Evolutionary conservation across 495 filamentous ascomycete species (phyloP).

Genomic region (Darksidea phi): DNA sequence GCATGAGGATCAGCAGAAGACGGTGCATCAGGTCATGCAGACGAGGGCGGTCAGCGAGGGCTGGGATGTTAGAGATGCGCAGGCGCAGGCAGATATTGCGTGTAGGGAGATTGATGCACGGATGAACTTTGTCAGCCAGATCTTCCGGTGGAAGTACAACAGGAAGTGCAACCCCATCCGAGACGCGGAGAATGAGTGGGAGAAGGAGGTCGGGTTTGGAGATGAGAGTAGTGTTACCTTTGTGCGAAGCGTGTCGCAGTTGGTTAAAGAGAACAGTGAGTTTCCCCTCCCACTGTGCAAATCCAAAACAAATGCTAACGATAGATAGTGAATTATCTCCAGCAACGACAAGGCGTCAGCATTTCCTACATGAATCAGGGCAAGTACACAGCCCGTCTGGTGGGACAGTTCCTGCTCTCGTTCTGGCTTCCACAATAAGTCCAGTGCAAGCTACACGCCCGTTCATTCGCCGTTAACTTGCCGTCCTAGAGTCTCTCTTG

Average conservation of each 20-base stretch:
- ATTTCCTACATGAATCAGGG: constrained; percentile 37
- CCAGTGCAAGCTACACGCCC: too few species aligned
- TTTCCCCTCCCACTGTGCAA: neutral
- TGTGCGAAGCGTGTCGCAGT: constrained; percentile 31
- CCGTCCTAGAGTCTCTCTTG: too few species aligned
- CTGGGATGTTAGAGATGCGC: constrained; percentile 20
- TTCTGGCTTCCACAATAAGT: constrained; percentile 37
- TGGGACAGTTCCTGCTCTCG: constrained; percentile 41
- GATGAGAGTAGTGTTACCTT: constrained; percentile 31
- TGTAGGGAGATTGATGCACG: constrained; percentile 40
- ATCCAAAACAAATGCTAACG: neutral
- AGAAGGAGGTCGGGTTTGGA: constrained; percentile 21
- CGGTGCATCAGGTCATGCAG: constrained; percentile 41
- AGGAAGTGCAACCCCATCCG: constrained; percentile 36
- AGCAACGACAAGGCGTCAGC: constrained; percentile 29
- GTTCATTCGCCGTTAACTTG: too few species aligned
- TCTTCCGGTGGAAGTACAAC: constrained; percentile 45
- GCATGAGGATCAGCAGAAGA: constrained; percentile 43
- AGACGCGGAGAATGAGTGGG: constrained; percentile 33
- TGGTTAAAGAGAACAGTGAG: constrained; percentile 43
- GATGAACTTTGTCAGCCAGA: constrained; percentile 38
- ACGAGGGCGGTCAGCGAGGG: constrained; percentile 31
- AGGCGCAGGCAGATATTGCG: constrained; percentile 29
- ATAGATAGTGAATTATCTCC: constrained; percentile 38
- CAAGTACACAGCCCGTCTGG: constrained; percentile 41